A percentile compares a stretch with the other conserved stretches of the same genome.
Evolutionary conservation across 2,329 filamentous ascomycete species (phyloP).

Genomic region (Shiraia sp.): DNA sequence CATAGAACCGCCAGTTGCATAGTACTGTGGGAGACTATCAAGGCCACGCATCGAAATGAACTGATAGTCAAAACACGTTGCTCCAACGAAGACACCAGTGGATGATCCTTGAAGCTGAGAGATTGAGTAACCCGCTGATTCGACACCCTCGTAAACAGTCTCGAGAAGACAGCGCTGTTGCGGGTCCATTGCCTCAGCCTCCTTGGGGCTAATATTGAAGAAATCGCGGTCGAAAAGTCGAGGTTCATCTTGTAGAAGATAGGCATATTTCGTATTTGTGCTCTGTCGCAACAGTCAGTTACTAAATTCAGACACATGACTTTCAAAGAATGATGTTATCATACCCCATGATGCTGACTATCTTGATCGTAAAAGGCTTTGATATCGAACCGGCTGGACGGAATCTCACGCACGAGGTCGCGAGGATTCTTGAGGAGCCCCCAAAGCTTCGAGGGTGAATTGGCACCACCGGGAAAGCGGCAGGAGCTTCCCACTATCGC

Average conservation of each 20-base stretch:
- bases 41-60: neutral
- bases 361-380: neutral
- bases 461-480: conserved; percentile 37
- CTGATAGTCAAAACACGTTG: neutral
- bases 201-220: conserved; percentile 14
- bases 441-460: conserved; percentile 39
- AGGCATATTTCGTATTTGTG: conserved; percentile 8
- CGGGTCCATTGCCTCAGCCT: conserved; percentile 21
- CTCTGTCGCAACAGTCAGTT: conserved; percentile 6
- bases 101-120: neutral
- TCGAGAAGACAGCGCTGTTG: conserved; percentile 20
- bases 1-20: conserved; percentile 3
- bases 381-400: neutral
- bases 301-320: neutral
- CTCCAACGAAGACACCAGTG: neutral
- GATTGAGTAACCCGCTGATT: conserved; percentile 9
- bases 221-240: conserved; percentile 17
- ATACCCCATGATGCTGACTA: neutral
- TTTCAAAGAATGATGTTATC: neutral
- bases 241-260: conserved; percentile 10
- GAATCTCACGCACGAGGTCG: conserved; percentile 2
- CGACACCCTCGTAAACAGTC: conserved; percentile 18
- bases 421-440: conserved; percentile 21
- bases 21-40: neutral
- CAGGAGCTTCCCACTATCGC: conserved; percentile 18